These are phyloP conservation scores for Candida namnaoensis DNA, from an alignment of 805 yeast genomes.

Conservation along the genomic window DNA sequence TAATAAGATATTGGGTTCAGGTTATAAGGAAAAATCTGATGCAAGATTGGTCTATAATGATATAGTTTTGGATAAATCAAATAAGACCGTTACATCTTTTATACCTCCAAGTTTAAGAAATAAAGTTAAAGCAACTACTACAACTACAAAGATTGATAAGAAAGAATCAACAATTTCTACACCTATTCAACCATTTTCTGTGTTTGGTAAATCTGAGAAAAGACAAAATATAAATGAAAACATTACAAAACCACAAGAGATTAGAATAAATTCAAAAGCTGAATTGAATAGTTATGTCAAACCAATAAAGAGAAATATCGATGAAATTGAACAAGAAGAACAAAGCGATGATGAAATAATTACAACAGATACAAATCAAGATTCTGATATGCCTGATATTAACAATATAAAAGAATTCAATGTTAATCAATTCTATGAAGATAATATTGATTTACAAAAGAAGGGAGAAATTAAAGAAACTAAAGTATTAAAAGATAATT, in stretches of 20 bases:
- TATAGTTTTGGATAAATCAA: neutral
- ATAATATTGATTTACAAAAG: constrained; percentile 13
- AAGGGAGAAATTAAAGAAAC: constrained; percentile 13
- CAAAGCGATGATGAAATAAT: too few relatives aligned
- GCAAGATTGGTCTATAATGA: neutral
- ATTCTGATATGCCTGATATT: neutral
- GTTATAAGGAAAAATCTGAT: neutral
- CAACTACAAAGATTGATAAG: neutral
- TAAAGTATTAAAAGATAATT: constrained; percentile 12
- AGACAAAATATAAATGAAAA: too few relatives aligned
- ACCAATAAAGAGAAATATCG: too few relatives aligned
- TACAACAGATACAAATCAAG: neutral
- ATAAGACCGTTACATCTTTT: neutral
- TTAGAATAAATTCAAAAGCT: too few relatives aligned
- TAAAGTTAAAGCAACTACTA: neutral
- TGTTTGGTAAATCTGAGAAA: too few relatives aligned
- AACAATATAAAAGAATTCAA: constrained; percentile 13
- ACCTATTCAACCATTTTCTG: too few relatives aligned
- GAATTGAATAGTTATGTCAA: too few relatives aligned
- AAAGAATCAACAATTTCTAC: too few relatives aligned
- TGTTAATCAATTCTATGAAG: constrained; percentile 10
- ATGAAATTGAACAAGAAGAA: too few relatives aligned
- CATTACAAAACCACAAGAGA: too few relatives aligned
- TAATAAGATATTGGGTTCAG: neutral
- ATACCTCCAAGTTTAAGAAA: neutral